phyloP scores from a whole-genome alignment of 352 stramenopile genomes.

The Poterioochromonas sp. region DNA sequence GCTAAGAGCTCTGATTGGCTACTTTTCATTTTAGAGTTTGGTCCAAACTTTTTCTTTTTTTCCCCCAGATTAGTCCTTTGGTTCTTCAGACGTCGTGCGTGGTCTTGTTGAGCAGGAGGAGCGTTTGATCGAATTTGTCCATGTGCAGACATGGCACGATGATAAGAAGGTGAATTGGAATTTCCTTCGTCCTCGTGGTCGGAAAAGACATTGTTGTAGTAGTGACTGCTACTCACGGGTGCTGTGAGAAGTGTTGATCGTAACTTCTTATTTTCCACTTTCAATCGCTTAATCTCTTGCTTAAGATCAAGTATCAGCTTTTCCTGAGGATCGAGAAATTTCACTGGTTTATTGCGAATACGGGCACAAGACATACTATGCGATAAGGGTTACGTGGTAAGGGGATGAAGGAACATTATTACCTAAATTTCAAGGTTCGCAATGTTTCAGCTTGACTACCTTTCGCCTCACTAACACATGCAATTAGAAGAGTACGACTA shows the following conservation, averaged over 20 bases:
- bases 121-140: neutral
- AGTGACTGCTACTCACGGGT: neutral
- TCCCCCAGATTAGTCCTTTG: too few relatives aligned
- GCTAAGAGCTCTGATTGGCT: neutral
- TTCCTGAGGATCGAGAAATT: conserved; percentile 19
- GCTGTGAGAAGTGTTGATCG: neutral
- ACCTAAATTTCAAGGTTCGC: conserved; percentile 13
- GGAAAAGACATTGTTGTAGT: neutral
- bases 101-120: neutral
- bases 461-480: conserved; percentile 1
- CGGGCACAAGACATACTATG: conserved; percentile 9
- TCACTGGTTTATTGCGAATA: conserved; percentile 18
- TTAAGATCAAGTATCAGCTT: conserved; percentile 30
- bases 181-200: neutral
- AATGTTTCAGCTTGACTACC: neutral
- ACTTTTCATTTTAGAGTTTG: neutral
- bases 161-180: neutral
- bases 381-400: too few relatives aligned
- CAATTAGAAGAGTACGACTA: neutral
- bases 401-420: too few relatives aligned
- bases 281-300: conserved; percentile 22
- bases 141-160: neutral
- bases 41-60: neutral
- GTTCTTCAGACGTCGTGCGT: too few relatives aligned
- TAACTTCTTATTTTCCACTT: neutral